These are phyloP conservation scores for Clitopilus hobsonii DNA, from an alignment of 768 basidiomycete genomes.

Conservation along the genomic window DNA sequence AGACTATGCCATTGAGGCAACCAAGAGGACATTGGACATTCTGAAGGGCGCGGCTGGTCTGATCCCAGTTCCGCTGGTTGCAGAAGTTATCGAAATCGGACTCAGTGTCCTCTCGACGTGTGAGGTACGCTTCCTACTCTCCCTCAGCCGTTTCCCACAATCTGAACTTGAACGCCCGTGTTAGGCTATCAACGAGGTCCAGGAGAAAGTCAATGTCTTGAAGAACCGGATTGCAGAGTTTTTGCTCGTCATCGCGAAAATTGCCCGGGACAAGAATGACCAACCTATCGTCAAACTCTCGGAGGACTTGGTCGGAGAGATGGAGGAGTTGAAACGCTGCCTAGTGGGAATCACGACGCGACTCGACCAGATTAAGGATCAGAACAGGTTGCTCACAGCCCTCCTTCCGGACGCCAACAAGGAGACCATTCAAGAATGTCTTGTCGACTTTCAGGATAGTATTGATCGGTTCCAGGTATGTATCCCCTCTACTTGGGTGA, in stretches of 20 bases:
- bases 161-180: too few relatives aligned
- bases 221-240: neutral
- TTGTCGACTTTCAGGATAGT: neutral
- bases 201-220: neutral
- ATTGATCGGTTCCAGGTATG: neutral
- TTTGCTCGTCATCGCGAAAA: neutral
- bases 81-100: neutral
- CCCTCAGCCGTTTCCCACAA: too few relatives aligned
- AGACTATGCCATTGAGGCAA: neutral
- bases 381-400: neutral
- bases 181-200: neutral
- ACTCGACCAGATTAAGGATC: neutral
- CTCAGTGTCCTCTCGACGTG: neutral
- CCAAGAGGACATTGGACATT: neutral
- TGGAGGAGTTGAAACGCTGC: neutral
- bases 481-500: neutral
- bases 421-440: neutral
- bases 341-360: neutral
- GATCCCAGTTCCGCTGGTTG: neutral
- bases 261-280: neutral
- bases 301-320: neutral
- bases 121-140: neutral
- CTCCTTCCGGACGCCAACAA: neutral
- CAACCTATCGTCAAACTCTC: neutral
- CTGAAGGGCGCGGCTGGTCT: neutral